These are phyloP conservation scores for Rubia occidens DNA, from an alignment of 305 asterid genomes.

Conservation along the genomic window DNA sequence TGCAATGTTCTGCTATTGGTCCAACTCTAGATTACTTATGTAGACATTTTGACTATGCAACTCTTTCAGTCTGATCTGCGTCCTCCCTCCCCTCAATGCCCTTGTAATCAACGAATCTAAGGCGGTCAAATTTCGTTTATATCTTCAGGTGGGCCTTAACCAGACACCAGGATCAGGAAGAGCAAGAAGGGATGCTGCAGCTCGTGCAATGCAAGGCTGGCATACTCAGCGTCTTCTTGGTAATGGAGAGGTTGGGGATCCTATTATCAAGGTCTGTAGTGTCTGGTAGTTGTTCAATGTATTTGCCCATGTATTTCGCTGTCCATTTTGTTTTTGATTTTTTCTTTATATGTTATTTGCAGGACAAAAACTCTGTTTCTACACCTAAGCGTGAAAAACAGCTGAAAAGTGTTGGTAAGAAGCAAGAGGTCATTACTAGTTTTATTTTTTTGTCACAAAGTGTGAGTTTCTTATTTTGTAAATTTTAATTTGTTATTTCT, in stretches of 20 bases:
- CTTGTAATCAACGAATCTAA: not conserved
- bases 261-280: conserved; percentile 63
- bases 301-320: conserved; percentile 7
- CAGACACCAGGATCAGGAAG: conserved; percentile 77
- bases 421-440: conserved; percentile 17
- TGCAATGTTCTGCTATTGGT: not conserved
- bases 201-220: conserved; percentile 99
- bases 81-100: not conserved
- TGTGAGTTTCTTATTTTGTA: not conserved
- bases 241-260: conserved; percentile 87
- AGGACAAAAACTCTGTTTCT: conserved; percentile 59
- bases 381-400: conserved; percentile 77
- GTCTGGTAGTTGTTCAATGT: conserved; percentile 9
- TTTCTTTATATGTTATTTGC: conserved; percentile 16
- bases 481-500: conserved; percentile 4
- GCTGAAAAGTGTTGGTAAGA: conserved; percentile 69
- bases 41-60: not conserved
- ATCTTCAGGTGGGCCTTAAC: conserved; percentile 48
- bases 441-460: conserved; percentile 14
- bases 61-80: not conserved
- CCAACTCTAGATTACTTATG: not conserved
- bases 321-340: not conserved
- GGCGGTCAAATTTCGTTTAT: conserved; percentile 2
- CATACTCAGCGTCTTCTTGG: conserved; percentile 84
- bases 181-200: conserved; percentile 96